Evolutionary conservation across 345 rosid species (phyloP).

Genomic region (Arabidopsis suecica): DNA sequence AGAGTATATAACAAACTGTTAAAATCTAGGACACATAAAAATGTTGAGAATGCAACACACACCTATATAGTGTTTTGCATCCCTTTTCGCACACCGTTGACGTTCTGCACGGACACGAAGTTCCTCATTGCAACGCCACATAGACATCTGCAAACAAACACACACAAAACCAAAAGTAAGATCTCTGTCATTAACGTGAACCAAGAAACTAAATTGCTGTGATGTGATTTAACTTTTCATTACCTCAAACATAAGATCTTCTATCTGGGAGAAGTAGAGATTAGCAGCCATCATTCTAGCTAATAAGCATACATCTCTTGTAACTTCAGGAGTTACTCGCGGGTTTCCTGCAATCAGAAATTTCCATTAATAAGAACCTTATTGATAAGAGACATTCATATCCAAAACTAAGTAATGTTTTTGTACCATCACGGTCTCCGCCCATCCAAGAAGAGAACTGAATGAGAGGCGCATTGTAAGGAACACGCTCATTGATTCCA

Average conservation of each 20-base stretch:
- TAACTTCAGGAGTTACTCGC: conserved; percentile 98
- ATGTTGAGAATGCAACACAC: conserved; percentile 6
- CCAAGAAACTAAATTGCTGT: background rate
- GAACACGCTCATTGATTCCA: conserved; percentile 90
- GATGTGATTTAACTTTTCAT: background rate
- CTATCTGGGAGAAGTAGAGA: conserved; percentile 93
- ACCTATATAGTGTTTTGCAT: conserved; percentile 97
- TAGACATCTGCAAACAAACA: conserved; percentile 70
- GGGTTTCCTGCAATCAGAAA: conserved; percentile 72
- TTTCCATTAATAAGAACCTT: background rate
- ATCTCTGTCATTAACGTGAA: background rate
- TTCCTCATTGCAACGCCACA: conserved; percentile 98
- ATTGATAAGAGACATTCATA: no score
- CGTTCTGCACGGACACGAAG: conserved; percentile 83
- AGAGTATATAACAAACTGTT: background rate
- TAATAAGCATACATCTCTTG: conserved; percentile 94
- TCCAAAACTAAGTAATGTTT: no score
- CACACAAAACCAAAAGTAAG: background rate
- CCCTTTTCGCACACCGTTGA: conserved; percentile 70
- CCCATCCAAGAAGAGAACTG: conserved; percentile 99
- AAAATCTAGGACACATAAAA: background rate
- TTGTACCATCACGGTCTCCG: conserved; percentile 93
- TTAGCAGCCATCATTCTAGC: conserved; percentile 99
- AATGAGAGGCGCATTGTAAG: conserved; percentile 96
- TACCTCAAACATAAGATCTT: conserved; percentile 99